Evolutionary conservation across 192 early-diverging fungal genomes (phyloP).

Genomic region (Coemansia aciculifera): DNA sequence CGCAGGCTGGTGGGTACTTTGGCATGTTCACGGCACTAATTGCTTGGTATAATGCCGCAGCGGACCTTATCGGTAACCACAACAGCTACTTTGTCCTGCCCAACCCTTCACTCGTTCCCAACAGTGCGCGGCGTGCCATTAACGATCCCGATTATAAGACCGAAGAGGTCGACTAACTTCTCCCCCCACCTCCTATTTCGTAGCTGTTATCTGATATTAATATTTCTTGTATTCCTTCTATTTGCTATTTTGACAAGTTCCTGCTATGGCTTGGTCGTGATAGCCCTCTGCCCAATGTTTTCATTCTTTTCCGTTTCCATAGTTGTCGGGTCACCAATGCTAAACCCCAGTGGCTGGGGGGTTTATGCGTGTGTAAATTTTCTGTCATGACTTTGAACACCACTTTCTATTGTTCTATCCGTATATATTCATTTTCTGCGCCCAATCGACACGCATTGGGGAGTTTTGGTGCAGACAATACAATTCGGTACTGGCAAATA

Average conservation of each 20-base stretch:
- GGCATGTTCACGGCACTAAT: constrained; percentile 72
- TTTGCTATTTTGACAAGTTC: neutral
- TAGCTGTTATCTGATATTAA: neutral
- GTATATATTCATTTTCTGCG: neutral
- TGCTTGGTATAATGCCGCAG: constrained; percentile 75
- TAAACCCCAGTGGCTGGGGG: neutral
- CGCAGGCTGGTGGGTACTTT: constrained; percentile 69
- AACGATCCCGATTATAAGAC: constrained; percentile 39
- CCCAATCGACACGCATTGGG: neutral
- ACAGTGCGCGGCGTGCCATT: constrained; percentile 5
- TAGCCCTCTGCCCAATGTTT: neutral
- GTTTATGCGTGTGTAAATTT: neutral
- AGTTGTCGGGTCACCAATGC: neutral
- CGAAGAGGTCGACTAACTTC: constrained; percentile 19
- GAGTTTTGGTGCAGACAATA: neutral
- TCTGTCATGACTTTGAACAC: neutral
- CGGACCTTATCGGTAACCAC: constrained; percentile 59
- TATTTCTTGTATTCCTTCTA: constrained; percentile 2
- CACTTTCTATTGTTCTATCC: neutral
- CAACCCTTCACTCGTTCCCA: constrained; percentile 45
- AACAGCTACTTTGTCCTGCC: constrained; percentile 63
- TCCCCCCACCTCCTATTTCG: neutral
- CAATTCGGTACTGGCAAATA: neutral
- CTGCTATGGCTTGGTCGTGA: neutral
- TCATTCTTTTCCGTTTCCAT: neutral